Base-by-base conservation (phyloP, 73 alveolate genomes). In the Urostyla sp. region DNA sequence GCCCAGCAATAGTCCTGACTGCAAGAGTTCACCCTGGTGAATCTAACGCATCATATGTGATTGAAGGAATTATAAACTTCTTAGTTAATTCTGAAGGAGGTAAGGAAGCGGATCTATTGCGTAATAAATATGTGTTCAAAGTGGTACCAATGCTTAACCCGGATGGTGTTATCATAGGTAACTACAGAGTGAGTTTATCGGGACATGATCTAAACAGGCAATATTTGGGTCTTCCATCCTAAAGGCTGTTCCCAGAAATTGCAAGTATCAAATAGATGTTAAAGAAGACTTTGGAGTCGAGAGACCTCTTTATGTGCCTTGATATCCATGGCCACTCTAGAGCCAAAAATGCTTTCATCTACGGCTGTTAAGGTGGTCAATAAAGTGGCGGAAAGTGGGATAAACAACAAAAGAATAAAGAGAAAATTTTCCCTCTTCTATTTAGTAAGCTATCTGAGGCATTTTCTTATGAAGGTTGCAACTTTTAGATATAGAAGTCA, bases 1-100 rank as follows among this genome's bases (percentile, higher is more conserved):
- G 91, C 44, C 79, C 69, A 56, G 89, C 91, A 11, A 61, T 87
- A 0, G 69, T 91, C 36, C 57, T 91, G 54, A 88, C 90, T 28
- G 94, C 87, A 0, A 50, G 97, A 18, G 92, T 83, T 38, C 97
- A 91, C 59, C 97, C 97, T 0, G 94, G 97, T 0, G 97, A 91
- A 75, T 69, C 94, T 7, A 90, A 83, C 15, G 72, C 92, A 2
- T 91, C 97, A 18, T 91, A 58, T 59, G 85, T 91, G 0, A 57
- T 88, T 67, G 75, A 91, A 67, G 97, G 97, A 20, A 38, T 83
- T 18, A 46, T 87, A 0, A 87, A 87, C 40, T 91, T 87, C 67
- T 51, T 90, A 51, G 72, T 87, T 79, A 80, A 85, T 0, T 59
- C 88, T 44, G n/a, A n/a, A n/a, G 84, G 26, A 16, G 75, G 53